These are phyloP conservation scores for Coniophora puteana DNA, from an alignment of 1,284 basidiomycete species.

Conservation along the genomic window DNA sequence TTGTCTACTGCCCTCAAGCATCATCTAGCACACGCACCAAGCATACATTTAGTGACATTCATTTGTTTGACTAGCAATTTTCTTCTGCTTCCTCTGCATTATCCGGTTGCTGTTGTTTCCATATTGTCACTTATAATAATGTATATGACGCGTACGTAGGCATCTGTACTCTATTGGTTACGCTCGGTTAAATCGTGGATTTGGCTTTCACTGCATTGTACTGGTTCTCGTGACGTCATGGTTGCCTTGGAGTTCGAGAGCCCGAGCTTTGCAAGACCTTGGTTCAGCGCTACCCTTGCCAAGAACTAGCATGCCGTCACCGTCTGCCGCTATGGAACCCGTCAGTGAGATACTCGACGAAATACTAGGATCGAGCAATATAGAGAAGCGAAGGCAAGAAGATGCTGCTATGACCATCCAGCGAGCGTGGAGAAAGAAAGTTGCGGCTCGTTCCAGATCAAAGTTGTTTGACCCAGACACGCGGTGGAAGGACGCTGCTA, in stretches of 20 bases:
- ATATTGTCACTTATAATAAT: slow-evolving; percentile 30
- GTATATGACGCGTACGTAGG: slow-evolving; percentile 22
- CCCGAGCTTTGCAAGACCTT: too few species aligned
- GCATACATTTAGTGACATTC: slow-evolving; percentile 20
- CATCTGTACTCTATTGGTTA: slow-evolving; percentile 19
- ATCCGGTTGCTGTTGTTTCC: slow-evolving; percentile 18
- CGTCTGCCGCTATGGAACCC: too few species aligned
- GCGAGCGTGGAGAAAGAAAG: slow-evolving; percentile 27
- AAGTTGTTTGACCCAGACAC: slow-evolving; percentile 31
- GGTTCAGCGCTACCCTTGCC: too few species aligned
- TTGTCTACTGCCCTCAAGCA: slow-evolving; percentile 12
- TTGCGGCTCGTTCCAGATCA: slow-evolving; percentile 16
- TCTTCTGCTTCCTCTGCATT: slow-evolving; percentile 9
- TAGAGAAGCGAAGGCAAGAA: slow-evolving; percentile 1
- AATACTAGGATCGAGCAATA: neutral
- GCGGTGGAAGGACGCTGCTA: slow-evolving; percentile 42
- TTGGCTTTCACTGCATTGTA: too few species aligned
- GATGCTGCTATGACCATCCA: slow-evolving; percentile 27
- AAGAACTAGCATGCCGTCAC: too few species aligned
- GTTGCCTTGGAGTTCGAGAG: too few species aligned
- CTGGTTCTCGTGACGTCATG: too few species aligned
- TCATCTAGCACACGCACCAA: slow-evolving; percentile 26
- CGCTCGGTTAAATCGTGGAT: too few species aligned
- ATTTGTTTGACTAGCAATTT: slow-evolving; percentile 5
- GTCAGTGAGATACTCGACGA: too few species aligned